Conservation (phyloP, 2,329 filamentous ascomycete species). For the Dendrostoma leiphaemia region DNA sequence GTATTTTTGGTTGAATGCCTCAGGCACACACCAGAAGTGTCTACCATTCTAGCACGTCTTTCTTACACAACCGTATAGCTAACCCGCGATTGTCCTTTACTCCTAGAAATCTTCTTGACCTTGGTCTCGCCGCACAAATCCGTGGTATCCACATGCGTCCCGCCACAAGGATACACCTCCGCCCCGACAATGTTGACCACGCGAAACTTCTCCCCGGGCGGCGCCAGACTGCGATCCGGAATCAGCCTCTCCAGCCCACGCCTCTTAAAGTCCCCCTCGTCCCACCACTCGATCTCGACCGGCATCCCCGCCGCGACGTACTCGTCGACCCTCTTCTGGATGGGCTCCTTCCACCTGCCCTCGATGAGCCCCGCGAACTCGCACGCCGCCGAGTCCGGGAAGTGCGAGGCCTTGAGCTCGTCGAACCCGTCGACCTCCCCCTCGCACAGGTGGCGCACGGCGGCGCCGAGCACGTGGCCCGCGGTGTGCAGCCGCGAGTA, state of each 20-base stretch:
- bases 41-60: background rate
- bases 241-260: conserved; percentile 55
- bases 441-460: conserved; percentile 58
- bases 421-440: conserved; percentile 52
- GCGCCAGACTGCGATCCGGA: conserved; percentile 43
- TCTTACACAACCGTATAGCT: conserved; percentile 33
- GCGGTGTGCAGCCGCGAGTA: conserved; percentile 72
- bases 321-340: conserved; percentile 61
- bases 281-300: conserved; percentile 48
- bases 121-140: conserved; percentile 57
- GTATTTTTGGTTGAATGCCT: background rate
- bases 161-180: conserved; percentile 72
- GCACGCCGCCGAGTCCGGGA: conserved; percentile 63
- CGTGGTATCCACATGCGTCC: conserved; percentile 67
- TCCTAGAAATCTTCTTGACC: conserved; percentile 66
- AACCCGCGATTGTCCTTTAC: conserved; percentile 63
- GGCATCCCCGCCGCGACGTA: conserved; percentile 54
- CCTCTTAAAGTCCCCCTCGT: conserved; percentile 57
- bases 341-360: conserved; percentile 57
- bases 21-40: too few species aligned
- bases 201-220: conserved; percentile 55
- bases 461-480: conserved; percentile 68
- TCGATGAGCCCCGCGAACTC: conserved; percentile 69
- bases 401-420: conserved; percentile 71
- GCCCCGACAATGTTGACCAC: conserved; percentile 68